phyloP scores from a whole-genome alignment of 2,329 filamentous ascomycete species.

The Neurospora crassa region DNA sequence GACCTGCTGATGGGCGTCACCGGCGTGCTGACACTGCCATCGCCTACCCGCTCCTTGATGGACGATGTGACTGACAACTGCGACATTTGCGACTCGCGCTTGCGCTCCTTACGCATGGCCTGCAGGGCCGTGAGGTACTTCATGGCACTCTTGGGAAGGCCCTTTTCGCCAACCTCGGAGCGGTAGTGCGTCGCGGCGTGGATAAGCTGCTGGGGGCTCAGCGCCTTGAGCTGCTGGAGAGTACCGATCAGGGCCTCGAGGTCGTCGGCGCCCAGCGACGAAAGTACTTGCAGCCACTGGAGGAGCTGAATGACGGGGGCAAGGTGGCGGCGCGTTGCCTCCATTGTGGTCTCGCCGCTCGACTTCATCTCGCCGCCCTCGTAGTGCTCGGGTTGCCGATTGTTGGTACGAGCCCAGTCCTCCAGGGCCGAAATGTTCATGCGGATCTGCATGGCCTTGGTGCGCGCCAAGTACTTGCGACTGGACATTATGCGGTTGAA shows the following conservation, averaged over 20 bases:
- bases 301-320: constrained; percentile 86
- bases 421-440: constrained; percentile 96
- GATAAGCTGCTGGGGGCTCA: constrained; percentile 81
- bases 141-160: constrained; percentile 75
- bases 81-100: constrained; percentile 24
- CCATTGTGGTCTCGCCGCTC: constrained; percentile 78
- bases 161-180: constrained; percentile 90
- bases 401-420: constrained; percentile 92
- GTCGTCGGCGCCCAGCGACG: constrained; percentile 76
- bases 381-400: constrained; percentile 88
- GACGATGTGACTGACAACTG: not conserved
- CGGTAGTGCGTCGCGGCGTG: constrained; percentile 90
- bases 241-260: constrained; percentile 81
- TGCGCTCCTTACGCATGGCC: constrained; percentile 45
- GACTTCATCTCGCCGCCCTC: constrained; percentile 82
- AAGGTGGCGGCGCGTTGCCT: constrained; percentile 74
- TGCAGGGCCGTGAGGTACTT: constrained; percentile 78
- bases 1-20: constrained; percentile 34
- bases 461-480: constrained; percentile 84
- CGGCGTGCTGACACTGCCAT: constrained; percentile 28
- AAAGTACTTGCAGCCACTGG: constrained; percentile 98
- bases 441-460: constrained; percentile 98
- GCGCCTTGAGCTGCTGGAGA: constrained; percentile 73
- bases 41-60: constrained; percentile 34
- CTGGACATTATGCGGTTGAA: constrained; percentile 99